A percentile compares a stretch with the other conserved stretches of the same genome.
Conservation (phyloP, 345 rosid species). For the Ceriops zippeliana region DNA sequence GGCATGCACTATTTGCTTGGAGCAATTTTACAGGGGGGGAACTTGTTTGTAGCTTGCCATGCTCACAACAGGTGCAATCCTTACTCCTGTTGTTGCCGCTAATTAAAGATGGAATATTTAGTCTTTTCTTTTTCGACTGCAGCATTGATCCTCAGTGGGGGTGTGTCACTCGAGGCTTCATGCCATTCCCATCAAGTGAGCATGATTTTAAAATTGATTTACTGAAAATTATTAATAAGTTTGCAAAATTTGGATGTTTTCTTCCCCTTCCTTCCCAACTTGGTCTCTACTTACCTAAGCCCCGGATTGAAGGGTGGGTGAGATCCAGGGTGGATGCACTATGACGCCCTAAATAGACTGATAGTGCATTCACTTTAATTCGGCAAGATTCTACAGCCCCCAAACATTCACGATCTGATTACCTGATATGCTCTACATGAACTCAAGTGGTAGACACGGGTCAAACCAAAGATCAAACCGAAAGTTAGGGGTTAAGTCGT, state of each 20-base stretch:
- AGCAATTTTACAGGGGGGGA: constrained; percentile 64
- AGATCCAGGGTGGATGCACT: too few species aligned
- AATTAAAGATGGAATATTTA: not conserved
- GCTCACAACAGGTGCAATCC: constrained; percentile 61
- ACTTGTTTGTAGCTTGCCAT: constrained; percentile 68
- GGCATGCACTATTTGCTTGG: constrained; percentile 70
- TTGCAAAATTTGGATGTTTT: not conserved
- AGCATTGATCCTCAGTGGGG: not conserved
- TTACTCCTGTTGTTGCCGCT: not conserved
- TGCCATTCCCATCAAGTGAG: not conserved
- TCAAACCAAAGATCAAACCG: too few species aligned
- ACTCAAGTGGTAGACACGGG: too few species aligned
- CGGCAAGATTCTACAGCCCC: too few species aligned
- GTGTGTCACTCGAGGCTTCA: not conserved
- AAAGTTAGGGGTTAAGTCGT: not conserved
- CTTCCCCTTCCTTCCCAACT: too few species aligned
- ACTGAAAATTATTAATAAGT: not conserved
- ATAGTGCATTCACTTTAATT: too few species aligned
- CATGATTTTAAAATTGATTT: not conserved
- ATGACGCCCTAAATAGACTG: too few species aligned
- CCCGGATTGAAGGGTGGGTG: too few species aligned
- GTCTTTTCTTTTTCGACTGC: not conserved
- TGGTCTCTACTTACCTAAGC: too few species aligned
- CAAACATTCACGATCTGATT: too few species aligned
- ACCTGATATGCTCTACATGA: too few species aligned